phyloP scores from a whole-genome alignment of 495 filamentous ascomycete genomes.

The Penicillium roqueforti region DNA sequence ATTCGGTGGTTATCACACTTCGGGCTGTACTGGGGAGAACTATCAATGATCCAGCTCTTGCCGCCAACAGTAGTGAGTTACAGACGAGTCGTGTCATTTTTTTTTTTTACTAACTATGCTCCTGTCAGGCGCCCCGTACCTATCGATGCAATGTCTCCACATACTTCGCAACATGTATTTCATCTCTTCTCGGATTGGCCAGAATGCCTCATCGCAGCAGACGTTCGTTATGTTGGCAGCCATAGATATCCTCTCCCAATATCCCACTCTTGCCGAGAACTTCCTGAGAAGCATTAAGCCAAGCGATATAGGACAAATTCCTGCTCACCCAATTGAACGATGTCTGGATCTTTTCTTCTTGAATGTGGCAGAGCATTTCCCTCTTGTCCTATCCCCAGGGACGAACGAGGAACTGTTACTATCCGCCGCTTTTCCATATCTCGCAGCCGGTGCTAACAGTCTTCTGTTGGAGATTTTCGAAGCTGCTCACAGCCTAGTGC shows the following conservation, averaged over 20 bases:
- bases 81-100: background rate
- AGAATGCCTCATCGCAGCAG: slow-evolving; percentile 71
- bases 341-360: slow-evolving; percentile 88
- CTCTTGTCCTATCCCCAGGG: slow-evolving; percentile 58
- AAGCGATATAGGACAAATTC: slow-evolving; percentile 57
- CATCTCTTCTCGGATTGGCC: slow-evolving; percentile 72
- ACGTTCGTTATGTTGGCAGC: slow-evolving; percentile 81
- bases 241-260: slow-evolving; percentile 80
- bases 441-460: slow-evolving; percentile 59
- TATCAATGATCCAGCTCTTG: slow-evolving; percentile 51
- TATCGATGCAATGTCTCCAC: slow-evolving; percentile 73
- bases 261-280: slow-evolving; percentile 61
- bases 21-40: slow-evolving; percentile 68
- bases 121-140: slow-evolving; percentile 54
- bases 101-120: background rate
- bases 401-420: slow-evolving; percentile 71
- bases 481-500: slow-evolving; percentile 81
- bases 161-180: slow-evolving; percentile 83
- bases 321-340: slow-evolving; percentile 69
- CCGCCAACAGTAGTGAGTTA: slow-evolving; percentile 51
- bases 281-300: slow-evolving; percentile 66
- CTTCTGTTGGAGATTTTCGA: slow-evolving; percentile 78
- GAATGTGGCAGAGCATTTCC: slow-evolving; percentile 84
- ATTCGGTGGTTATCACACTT: slow-evolving; percentile 70
- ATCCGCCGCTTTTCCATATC: slow-evolving; percentile 69